Percentiles rank a stretch among this genome's conserved stretches.
Conservation (phyloP, 768 basidiomycete genomes). For the Boletus patriciae region DNA sequence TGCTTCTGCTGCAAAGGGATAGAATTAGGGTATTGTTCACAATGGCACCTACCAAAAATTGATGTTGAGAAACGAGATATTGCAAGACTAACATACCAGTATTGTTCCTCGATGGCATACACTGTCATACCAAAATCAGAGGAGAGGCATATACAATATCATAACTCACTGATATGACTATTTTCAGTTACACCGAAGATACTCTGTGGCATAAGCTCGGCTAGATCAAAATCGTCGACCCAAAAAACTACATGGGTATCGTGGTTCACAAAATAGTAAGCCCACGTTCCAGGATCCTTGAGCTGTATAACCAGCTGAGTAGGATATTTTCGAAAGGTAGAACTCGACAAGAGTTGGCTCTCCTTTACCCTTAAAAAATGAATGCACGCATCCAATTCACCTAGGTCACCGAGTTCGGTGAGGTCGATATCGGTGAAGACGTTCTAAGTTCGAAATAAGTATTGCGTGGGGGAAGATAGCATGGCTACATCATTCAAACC, state of each 20-base stretch:
- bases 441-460: not conserved
- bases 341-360: not conserved
- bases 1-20: not conserved
- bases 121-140: not conserved
- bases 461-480: not conserved
- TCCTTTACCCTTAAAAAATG: not conserved
- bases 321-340: not conserved
- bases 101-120: not conserved
- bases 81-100: not conserved
- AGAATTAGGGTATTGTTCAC: not conserved
- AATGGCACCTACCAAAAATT: not conserved
- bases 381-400: not conserved
- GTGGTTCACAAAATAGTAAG: constrained; percentile 2
- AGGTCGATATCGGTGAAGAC: not conserved
- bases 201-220: not conserved
- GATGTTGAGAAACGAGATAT: not conserved
- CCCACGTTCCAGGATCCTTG: not conserved
- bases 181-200: not conserved
- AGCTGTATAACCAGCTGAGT: not conserved
- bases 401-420: not conserved
- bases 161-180: not conserved
- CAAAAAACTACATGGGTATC: not conserved
- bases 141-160: not conserved
- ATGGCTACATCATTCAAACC: not conserved
- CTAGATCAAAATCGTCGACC: not conserved